Base-by-base conservation (phyloP, 2,329 filamentous ascomycete species). In the Coniochaeta sp. region DNA sequence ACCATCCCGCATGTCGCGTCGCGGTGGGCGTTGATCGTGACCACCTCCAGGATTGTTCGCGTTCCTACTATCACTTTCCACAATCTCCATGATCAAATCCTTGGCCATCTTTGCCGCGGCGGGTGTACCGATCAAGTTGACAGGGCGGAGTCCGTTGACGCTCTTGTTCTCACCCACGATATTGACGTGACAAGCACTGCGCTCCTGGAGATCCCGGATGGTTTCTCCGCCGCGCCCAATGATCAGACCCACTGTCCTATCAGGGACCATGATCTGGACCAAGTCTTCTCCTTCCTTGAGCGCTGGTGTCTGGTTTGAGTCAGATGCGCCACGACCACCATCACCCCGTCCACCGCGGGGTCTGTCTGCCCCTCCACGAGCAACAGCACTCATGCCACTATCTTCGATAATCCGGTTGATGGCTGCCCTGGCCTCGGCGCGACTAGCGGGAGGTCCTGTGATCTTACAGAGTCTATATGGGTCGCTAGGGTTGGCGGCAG, bases 171-270 rank as follows among this genome's bases (percentile, higher is more conserved):
- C 92, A 68, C 90, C 90, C 44, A 96, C 90, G 69, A 96, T 96
- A 73, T 96, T 96, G 72, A 96, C 91, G 73, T 96, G 93, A 72
- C 92, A 96, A n/a, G 90, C 90, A 68, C 90, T 95, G 63, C 90
- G 84, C 73, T 96, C 92, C 75, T 96, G 93, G 26, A 96, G 80
- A 71, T 96, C 92, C 69, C 91, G 88, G 68, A 96, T 96, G 1
- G 92, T 96, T 76, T 96, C 92, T 62, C 92, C 92, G 44, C 91
- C 91, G 66, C 92, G 89, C n/a, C 92, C 92, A 70, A 96, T 96
- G 67, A 96, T 96, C 54, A 96, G 80, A 58, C 92, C 92, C 62
- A 96, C 92, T 9, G 92, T 96, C 68, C 91, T 88, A 75, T 96
- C 92, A 55, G 92, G 92, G 19, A 96, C 92, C 90, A 96, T 95